A percentile compares a stretch with the other conserved stretches of the same genome.
Conservation (phyloP, 108 stramenopile species). For the Stephanodiscus triporus region DNA sequence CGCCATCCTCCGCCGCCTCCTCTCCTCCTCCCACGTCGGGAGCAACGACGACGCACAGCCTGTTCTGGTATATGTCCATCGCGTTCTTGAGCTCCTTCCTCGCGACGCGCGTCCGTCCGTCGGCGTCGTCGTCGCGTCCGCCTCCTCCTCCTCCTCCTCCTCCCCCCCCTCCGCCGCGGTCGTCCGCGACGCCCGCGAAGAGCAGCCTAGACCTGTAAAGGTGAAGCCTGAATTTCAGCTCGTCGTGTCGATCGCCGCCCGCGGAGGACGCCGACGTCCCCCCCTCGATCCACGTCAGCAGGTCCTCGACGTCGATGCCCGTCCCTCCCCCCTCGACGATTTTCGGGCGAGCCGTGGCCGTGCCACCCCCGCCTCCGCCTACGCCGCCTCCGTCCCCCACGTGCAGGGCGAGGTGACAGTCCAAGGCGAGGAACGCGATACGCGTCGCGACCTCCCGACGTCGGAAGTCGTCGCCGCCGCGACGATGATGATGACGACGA, state of each 20-base stretch:
- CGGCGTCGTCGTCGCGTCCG: not conserved
- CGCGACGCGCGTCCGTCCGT: slow-evolving; percentile 22
- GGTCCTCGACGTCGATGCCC: slow-evolving; percentile 7
- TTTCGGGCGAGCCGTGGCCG: too few relatives aligned
- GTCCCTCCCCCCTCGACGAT: not conserved
- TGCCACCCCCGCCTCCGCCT: not conserved
- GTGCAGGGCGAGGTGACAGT: slow-evolving; percentile 29
- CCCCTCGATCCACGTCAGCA: slow-evolving; percentile 29
- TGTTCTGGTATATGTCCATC: slow-evolving; percentile 87
- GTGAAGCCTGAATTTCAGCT: slow-evolving; percentile 47
- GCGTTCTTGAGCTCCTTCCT: slow-evolving; percentile 84
- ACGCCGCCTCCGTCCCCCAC: slow-evolving; percentile 36
- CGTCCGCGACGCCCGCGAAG: slow-evolving; percentile 18
- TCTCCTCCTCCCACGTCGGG: not conserved
- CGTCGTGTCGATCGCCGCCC: too few relatives aligned
- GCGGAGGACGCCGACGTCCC: too few relatives aligned
- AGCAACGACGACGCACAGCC: slow-evolving; percentile 40
- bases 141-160: not conserved
- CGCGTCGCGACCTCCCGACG: slow-evolving; percentile 5
- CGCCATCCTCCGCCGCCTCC: not conserved
- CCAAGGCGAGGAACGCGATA: slow-evolving; percentile 30
- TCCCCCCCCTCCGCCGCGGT: not conserved
- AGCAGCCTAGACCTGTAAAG: slow-evolving; percentile 38
- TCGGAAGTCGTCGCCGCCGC: not conserved
- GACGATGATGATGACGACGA: too few relatives aligned